Evolutionary conservation across 2,329 filamentous ascomycete species (phyloP).

Genomic region (Diaporthe citri): DNA sequence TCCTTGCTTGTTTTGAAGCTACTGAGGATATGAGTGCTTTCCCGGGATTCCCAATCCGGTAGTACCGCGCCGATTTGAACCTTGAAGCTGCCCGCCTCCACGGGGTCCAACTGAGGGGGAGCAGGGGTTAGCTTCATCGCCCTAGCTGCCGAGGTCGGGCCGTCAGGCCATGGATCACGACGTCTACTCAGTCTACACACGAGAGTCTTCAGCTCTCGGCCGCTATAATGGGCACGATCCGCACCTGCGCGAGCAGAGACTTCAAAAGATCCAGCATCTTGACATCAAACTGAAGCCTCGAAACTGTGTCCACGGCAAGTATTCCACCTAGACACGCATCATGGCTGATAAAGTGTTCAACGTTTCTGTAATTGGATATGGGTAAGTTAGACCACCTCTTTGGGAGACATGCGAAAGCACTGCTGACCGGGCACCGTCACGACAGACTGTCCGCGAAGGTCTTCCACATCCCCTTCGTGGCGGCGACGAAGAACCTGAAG

Average conservation of each 20-base stretch:
- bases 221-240: neutral
- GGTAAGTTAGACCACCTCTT: constrained; percentile 38
- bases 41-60: neutral
- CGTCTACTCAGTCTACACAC: neutral
- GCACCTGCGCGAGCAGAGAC: too few species aligned
- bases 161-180: neutral
- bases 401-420: neutral
- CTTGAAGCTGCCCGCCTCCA: neutral
- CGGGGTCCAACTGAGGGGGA: neutral
- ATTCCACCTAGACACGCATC: neutral
- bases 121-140: neutral
- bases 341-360: constrained; percentile 44
- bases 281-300: neutral
- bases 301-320: neutral
- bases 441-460: constrained; percentile 75
- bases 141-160: constrained; percentile 18
- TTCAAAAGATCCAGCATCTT: neutral
- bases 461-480: constrained; percentile 79
- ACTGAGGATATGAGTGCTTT: neutral
- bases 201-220: neutral
- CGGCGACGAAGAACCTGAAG: constrained; percentile 71
- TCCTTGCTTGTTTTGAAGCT: neutral
- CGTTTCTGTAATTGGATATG: constrained; percentile 48
- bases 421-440: neutral
- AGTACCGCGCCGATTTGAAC: neutral